Base-by-base conservation (phyloP, 441 rosid species). In the Euphorbia schlechtendalii region DNA sequence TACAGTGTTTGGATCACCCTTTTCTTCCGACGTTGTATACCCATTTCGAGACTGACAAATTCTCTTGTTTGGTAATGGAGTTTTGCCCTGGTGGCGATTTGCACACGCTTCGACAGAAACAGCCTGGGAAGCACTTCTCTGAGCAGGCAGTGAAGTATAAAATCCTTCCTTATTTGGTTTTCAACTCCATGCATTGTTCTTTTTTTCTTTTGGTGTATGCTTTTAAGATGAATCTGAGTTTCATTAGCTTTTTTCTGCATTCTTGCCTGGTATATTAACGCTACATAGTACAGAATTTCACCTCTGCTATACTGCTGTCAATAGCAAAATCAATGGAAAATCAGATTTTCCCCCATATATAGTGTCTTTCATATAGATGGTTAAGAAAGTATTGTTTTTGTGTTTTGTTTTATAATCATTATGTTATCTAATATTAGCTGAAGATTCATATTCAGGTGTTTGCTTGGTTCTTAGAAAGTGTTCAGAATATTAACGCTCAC, bases 21-120 rank as follows among this genome's bases (percentile, higher is more conserved):
- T 90, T 90, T 77, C 90, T 90, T 69, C 96, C 96, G 4, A 83
- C 96, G 24, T 74, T 90, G 54, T 89, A 89, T 69, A 73, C 89
- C 51, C 86, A 86, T 72, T 86, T 86, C 28, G 92, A 86, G 79
- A 81, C 92, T 28, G 89, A 82, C 38, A 86, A 86, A 64, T 86
- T 86, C 81, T 86, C 87, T 14, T 86, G 86, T 75, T 78, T 86
- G 76, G 87, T 84, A 64, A 86, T 86, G 89, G 92, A 86, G 78
- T 84, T 86, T 64, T 86, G 89, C 68, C 92, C 94, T 54, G 96
- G 96, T 20, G 94, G 96, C 32, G 94, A 89, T 77, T 74, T 89
- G 85, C 96, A 89, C 74, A 86, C 89, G 6, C 86, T 85, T 53
- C 72, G 93, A 38, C 96, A 89, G 75, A 85, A 83, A 76, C 96